These are phyloP conservation scores for Gaultheria prostrata DNA, from an alignment of 148 eudicot genomes.

Conservation along the genomic window DNA sequence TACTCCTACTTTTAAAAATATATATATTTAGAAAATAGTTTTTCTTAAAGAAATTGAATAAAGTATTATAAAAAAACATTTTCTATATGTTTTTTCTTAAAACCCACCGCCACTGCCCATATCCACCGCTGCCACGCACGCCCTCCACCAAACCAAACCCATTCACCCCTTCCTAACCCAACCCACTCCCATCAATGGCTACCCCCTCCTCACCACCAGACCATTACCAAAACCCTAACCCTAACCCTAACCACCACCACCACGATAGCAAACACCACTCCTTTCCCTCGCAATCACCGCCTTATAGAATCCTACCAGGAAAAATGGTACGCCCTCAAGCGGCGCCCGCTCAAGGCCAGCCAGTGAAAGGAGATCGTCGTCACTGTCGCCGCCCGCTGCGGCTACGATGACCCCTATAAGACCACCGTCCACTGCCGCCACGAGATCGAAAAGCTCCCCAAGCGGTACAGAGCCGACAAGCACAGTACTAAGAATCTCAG, in stretches of 20 bases:
- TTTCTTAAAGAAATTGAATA: too few relatives aligned
- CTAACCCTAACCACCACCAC: constrained; percentile 9
- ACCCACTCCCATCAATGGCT: constrained; percentile 13
- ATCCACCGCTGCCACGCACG: constrained; percentile 8
- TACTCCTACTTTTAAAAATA: too few relatives aligned
- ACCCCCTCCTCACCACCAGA: constrained; percentile 14
- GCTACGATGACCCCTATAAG: constrained; percentile 48
- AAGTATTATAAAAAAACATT: too few relatives aligned
- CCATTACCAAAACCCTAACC: constrained; percentile 6
- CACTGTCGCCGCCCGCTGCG: constrained; percentile 61
- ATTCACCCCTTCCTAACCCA: neutral
- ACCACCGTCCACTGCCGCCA: constrained; percentile 80
- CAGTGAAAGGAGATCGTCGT: constrained; percentile 74
- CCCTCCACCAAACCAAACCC: constrained; percentile 4
- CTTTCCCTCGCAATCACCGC: constrained; percentile 13
- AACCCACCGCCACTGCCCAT: constrained; percentile 9
- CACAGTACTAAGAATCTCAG: constrained; percentile 51
- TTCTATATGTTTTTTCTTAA: too few relatives aligned
- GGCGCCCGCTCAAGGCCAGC: constrained; percentile 57
- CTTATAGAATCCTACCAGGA: constrained; percentile 66
- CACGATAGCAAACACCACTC: neutral
- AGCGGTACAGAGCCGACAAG: constrained; percentile 58
- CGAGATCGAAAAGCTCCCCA: constrained; percentile 80
- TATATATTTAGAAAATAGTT: too few relatives aligned
- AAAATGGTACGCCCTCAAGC: constrained; percentile 71